A percentile compares a stretch with the other conserved stretches of the same genome.
Evolutionary conservation across 2,329 filamentous ascomycete genomes (phyloP).

Genomic region (Hymenoscyphus salicellus): DNA sequence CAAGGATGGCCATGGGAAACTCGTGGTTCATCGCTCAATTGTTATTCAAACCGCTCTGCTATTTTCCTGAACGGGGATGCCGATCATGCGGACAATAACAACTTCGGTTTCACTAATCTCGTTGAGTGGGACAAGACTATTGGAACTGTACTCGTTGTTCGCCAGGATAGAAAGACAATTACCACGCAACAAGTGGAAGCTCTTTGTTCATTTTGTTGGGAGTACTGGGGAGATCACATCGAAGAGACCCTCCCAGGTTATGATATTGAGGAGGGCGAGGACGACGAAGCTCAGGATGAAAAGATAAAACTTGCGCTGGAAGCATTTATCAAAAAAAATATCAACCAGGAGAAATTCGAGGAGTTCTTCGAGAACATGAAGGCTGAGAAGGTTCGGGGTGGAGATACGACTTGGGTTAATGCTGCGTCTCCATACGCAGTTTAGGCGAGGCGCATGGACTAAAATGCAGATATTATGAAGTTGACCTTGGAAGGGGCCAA

Average conservation of each 20-base stretch:
- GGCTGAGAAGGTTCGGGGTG: neutral
- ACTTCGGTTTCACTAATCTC: neutral
- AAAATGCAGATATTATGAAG: neutral
- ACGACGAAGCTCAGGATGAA: too few species aligned
- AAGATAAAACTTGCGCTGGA: neutral
- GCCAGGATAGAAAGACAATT: constrained; percentile 12
- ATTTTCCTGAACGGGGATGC: neutral
- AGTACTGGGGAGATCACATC: neutral
- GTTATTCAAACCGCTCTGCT: neutral
- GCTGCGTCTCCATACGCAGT: neutral
- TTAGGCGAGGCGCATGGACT: neutral
- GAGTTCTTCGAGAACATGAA: constrained; percentile 10
- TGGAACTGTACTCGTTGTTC: constrained; percentile 10
- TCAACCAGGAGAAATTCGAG: constrained; percentile 2
- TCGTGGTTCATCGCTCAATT: too few species aligned
- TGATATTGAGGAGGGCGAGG: too few species aligned
- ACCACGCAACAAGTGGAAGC: constrained; percentile 12
- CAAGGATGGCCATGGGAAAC: neutral
- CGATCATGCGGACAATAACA: neutral
- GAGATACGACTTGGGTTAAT: neutral
- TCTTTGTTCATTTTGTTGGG: neutral
- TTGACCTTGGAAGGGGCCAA: neutral
- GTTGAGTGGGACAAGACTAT: constrained; percentile 2
- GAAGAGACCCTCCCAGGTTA: neutral
- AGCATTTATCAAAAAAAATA: neutral